Evolutionary conservation across 768 basidiomycete species (phyloP).

Genomic region (Xerocomus potaroensis): DNA sequence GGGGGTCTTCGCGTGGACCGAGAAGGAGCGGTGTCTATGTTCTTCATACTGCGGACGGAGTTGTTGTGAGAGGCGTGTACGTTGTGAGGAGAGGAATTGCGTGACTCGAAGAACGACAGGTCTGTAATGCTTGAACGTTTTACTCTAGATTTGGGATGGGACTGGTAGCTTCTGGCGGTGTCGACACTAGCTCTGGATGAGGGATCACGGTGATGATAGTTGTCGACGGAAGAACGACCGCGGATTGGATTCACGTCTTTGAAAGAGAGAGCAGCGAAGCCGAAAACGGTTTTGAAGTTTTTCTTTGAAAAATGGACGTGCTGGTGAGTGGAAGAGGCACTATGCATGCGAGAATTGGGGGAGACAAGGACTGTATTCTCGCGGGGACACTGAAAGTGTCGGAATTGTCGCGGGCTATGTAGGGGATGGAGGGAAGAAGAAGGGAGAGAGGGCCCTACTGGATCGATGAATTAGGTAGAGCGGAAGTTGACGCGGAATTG

Average conservation of each 20-base stretch:
- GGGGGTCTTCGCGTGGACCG: slow-evolving; percentile 43
- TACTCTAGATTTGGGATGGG: slow-evolving; percentile 32
- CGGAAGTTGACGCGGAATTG: slow-evolving; percentile 26
- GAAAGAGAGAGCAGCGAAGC: slow-evolving; percentile 37
- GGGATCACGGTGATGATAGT: slow-evolving; percentile 24
- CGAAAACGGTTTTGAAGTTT: slow-evolving; percentile 47
- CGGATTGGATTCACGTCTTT: slow-evolving; percentile 31
- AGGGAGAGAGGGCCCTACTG: slow-evolving; percentile 23
- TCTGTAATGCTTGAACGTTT: slow-evolving; percentile 38
- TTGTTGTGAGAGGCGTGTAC: slow-evolving; percentile 29
- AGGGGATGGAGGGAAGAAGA: slow-evolving; percentile 19
- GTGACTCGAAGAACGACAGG: slow-evolving; percentile 40
- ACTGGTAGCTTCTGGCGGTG: slow-evolving; percentile 36
- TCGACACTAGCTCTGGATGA: slow-evolving; percentile 43
- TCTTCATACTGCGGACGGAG: slow-evolving; percentile 39
- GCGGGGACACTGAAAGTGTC: slow-evolving; percentile 24
- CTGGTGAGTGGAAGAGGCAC: slow-evolving; percentile 35
- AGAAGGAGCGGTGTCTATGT: slow-evolving; percentile 40
- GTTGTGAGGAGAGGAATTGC: slow-evolving; percentile 28
- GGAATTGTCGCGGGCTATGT: slow-evolving; percentile 26
- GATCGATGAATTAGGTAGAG: slow-evolving; percentile 30
- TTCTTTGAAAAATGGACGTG: slow-evolving; percentile 37
- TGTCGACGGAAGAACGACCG: slow-evolving; percentile 28
- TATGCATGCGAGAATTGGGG: slow-evolving; percentile 39
- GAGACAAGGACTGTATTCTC: slow-evolving; percentile 22